Evolutionary conservation across 1,139 yeast species (phyloP).

Genomic region (Insectozyma bohioensis): DNA sequence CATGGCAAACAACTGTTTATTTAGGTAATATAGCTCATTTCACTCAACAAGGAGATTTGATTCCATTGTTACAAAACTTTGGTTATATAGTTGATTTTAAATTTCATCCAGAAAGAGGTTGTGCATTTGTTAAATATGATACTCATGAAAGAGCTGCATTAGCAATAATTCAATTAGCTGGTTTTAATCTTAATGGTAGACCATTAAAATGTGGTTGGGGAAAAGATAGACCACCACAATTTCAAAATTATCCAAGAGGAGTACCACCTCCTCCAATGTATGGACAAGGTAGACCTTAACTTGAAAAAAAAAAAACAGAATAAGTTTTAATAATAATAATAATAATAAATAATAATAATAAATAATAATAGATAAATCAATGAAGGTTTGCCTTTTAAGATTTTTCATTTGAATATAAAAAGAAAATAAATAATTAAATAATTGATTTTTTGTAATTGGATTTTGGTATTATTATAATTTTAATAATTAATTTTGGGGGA

Average conservation of each 20-base stretch:
- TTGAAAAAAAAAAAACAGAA: neutral
- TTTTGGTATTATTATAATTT: no score
- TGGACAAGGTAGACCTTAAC: slow-evolving; percentile 17
- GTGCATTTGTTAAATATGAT: slow-evolving; percentile 85
- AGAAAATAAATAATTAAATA: no score
- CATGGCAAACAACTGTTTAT: slow-evolving; percentile 87
- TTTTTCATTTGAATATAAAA: no score
- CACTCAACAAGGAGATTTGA: slow-evolving; percentile 69
- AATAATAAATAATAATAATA: no score
- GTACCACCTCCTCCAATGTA: slow-evolving; percentile 28
- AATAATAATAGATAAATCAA: no score
- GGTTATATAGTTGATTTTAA: slow-evolving; percentile 83
- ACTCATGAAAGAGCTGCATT: slow-evolving; percentile 86
- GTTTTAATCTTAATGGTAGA: slow-evolving; percentile 75
- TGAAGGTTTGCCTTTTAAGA: no score
- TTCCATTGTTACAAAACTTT: slow-evolving; percentile 75
- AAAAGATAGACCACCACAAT: slow-evolving; percentile 54
- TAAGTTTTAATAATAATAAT: no score
- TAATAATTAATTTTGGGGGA: no score
- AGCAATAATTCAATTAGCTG: slow-evolving; percentile 79
- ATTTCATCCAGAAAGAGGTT: slow-evolving; percentile 77
- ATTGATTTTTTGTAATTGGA: no score
- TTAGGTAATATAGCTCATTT: slow-evolving; percentile 82
- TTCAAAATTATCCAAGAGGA: slow-evolving; percentile 32
- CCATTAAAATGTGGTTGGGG: slow-evolving; percentile 91